phyloP scores from a whole-genome alignment of 2,329 filamentous ascomycete genomes.

The Ceratocystis diversiconidia region DNA sequence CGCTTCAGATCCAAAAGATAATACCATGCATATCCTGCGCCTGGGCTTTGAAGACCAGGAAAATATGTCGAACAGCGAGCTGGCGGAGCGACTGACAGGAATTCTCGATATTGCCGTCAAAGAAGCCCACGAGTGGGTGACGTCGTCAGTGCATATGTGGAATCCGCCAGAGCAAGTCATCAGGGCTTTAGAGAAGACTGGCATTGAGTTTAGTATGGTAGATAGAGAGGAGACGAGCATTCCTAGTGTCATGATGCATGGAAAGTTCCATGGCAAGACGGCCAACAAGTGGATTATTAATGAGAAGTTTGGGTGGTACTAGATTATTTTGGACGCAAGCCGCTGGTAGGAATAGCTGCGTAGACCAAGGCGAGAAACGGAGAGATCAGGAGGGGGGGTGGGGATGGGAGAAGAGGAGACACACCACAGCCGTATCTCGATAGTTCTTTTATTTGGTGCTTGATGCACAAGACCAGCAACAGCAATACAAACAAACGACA shows the following conservation, averaged over 20 bases:
- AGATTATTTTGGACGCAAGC: conserved; percentile 18
- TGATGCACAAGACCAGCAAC: neutral
- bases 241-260: conserved; percentile 56
- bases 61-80: conserved; percentile 27
- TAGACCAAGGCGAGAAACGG: neutral
- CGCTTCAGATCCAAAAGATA: conserved; percentile 39
- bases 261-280: conserved; percentile 11
- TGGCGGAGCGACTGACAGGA: conserved; percentile 41
- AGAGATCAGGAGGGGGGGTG: neutral
- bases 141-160: conserved; percentile 65
- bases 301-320: conserved; percentile 71
- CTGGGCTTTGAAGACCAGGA: conserved; percentile 49
- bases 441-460: neutral
- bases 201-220: conserved; percentile 36
- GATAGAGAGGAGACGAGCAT: conserved; percentile 53
- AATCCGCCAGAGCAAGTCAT: conserved; percentile 50
- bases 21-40: conserved; percentile 55
- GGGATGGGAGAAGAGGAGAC: neutral
- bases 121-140: conserved; percentile 58
- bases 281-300: conserved; percentile 56
- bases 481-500: neutral
- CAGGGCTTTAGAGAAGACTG: conserved; percentile 31
- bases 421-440: neutral
- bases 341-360: neutral
- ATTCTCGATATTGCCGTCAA: conserved; percentile 52